Evolutionary conservation across 2,329 filamentous ascomycete genomes (phyloP), one percentile per base, ranked within the genome.

Genomic region (Ustulina deusta): DNA sequence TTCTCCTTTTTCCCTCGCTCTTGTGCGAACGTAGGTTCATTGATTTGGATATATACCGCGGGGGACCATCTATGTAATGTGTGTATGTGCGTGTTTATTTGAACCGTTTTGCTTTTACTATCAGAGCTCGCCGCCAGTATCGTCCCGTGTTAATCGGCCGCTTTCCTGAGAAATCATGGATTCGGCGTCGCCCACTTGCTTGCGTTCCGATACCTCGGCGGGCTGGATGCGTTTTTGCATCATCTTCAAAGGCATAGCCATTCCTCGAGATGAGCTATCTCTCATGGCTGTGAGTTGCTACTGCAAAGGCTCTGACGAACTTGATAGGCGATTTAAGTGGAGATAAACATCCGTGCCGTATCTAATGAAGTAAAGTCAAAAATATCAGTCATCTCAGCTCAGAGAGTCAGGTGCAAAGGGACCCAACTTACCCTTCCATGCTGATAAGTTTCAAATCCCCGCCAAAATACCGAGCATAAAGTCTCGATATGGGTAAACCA

Each of bases 281-380:
- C 91, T 93, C 91, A 90, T 94, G 91, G 93, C 91, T 86, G 91
- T 90, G 94, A 89, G 88, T 89, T 90, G 86, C 88, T 96, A 98
- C 93, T 97, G 95, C 59, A 99, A 86, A 72, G 96, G 96, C 81
- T 99, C 96, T 29, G 94, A 97, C 42, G 93, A 97, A 73, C 93
- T 97, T 49, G 94, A 97, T 29, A 99, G 87, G 63, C 96, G 90
- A 83, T 99, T 99, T 58, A 99, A 89, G 80, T 99, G 96, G 55
- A 99, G 91, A 82, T 99, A 99, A 60, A 98, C 96, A 78, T 99
- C 96, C 58, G 96, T 99, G 72, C 96, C 96, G 81, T 99, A 99
- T 66, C 95, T 97, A 74, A 54, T 11, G 10, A 11, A 57, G 17
- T n/a, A n/a, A n/a, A n/a, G 13, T 4, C 1, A 10, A 25, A 60